Evolutionary conservation across 1,139 yeast species (phyloP), one percentile per base, ranked within the genome.

Genomic region (Pichia sp.): DNA sequence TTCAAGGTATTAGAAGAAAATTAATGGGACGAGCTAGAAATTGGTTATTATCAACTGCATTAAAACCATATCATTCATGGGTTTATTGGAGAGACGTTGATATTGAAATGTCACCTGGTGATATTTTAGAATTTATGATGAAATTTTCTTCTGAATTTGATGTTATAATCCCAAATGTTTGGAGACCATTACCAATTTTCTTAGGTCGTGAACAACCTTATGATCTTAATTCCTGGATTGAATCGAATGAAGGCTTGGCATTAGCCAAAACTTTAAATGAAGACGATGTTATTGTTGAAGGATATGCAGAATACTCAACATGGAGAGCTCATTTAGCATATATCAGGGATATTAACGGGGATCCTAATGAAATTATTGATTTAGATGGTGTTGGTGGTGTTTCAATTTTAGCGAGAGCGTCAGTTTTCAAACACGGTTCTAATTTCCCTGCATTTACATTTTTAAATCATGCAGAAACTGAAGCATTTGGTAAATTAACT

Each of bases 11-110:
- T 38, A 76, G 96, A 59, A 73, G 96, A 54, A 87, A 86, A 63
- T 68, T 86, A 54, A 86, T 88, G 96, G 96, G 95, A 2, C 73
- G 94, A 51, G 96, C 96, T 3, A 74, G 96, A 65, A 88, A 88
- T 65, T 88, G 95, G 94, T 70, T 88, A 46, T 78, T 90, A 3
- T 75, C 87, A 1, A 76, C 79, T 41, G 89, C 95, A 1, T 69
- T 88, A 53, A 78, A 81, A 59, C 89, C 95, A 1, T 83, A 86
- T 61, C 96, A 88, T 66, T 83, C 94, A 2, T 88, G 96, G 96
- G 95, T 88, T 10, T 85, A 86, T 63, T 88, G 96, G 96, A 75
- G 96, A 66, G 96, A 88, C 65, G 96, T 81, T 3, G 96, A 88
- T 64, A 83, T 88, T 48, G 95, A 86, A 59, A 76, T 87, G 31